Percentiles rank a stretch among this genome's conserved stretches.
Evolutionary conservation across 192 early-diverging fungal species (phyloP).

Genomic region (Coemansia sp.): DNA sequence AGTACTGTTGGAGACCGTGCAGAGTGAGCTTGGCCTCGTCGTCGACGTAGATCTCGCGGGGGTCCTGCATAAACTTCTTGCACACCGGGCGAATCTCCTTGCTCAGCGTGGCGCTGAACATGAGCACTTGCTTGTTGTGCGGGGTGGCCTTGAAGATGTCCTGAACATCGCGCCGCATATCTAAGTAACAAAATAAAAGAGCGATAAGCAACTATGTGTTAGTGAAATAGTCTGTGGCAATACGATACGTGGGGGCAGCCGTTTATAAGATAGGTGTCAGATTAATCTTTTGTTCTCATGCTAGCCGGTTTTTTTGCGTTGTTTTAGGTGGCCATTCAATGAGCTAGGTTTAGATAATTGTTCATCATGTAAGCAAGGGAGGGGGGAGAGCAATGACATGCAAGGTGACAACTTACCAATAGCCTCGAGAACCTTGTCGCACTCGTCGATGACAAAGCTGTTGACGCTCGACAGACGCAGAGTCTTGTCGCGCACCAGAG

Average conservation of each 20-base stretch:
- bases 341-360: slow-evolving; percentile 82
- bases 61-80: slow-evolving; percentile 98
- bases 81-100: slow-evolving; percentile 92
- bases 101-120: slow-evolving; percentile 95
- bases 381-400: background rate
- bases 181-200: slow-evolving; percentile 47
- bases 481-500: slow-evolving; percentile 82
- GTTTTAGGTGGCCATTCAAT: slow-evolving; percentile 59
- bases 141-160: slow-evolving; percentile 94
- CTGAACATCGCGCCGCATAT: slow-evolving; percentile 97
- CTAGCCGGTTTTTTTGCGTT: slow-evolving; percentile 36
- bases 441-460: slow-evolving; percentile 99
- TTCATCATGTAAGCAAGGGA: slow-evolving; percentile 53
- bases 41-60: slow-evolving; percentile 96
- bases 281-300: slow-evolving; percentile 31
- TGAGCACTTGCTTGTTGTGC: slow-evolving; percentile 98
- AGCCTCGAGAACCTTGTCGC: slow-evolving; percentile 95
- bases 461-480: slow-evolving; percentile 83
- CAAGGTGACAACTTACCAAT: slow-evolving; percentile 71
- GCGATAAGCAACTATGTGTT: background rate
- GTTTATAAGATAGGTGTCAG: background rate
- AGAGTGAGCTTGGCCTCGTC: slow-evolving; percentile 97
- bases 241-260: background rate
- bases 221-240: background rate
- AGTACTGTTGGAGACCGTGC: slow-evolving; percentile 97